These are phyloP conservation scores for Xanthoconium separans DNA, from an alignment of 1,284 basidiomycete species.

Conservation along the genomic window DNA sequence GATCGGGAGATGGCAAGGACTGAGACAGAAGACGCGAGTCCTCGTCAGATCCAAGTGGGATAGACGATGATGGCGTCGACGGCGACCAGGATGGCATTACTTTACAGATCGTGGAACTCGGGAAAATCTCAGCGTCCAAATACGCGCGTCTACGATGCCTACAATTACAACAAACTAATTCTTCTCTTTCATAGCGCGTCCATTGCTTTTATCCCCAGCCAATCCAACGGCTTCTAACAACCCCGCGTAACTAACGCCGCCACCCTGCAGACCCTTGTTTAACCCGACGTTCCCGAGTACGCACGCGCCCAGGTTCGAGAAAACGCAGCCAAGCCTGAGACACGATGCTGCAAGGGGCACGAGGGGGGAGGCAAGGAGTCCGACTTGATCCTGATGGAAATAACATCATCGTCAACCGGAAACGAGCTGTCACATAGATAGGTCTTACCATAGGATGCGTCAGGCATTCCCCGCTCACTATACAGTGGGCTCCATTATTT, in stretches of 20 bases:
- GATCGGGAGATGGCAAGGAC: conserved; percentile 39
- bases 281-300: conserved; percentile 34
- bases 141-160: background rate
- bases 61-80: conserved; percentile 31
- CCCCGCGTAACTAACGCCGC: conserved; percentile 17
- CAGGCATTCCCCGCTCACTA: conserved; percentile 23
- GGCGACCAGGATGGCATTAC: conserved; percentile 35
- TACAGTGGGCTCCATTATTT: conserved; percentile 6
- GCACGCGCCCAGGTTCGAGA: conserved; percentile 45
- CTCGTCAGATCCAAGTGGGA: conserved; percentile 20
- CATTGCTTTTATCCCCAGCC: conserved; percentile 9
- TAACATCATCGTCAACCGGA: background rate
- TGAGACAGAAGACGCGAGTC: conserved; percentile 54
- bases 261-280: conserved; percentile 25
- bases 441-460: conserved; percentile 23
- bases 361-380: conserved; percentile 51
- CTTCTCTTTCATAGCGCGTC: conserved; percentile 17
- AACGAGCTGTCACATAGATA: background rate
- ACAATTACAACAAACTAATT: background rate
- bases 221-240: conserved; percentile 26
- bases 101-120: background rate
- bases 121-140: background rate
- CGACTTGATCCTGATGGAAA: conserved; percentile 45
- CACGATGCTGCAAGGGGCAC: conserved; percentile 40
- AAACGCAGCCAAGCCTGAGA: conserved; percentile 39